Conservation (phyloP, 176 grass and related monocot species). For the bread wheat (Triticum aestivum) region IWGSC_CS_RefSeq_v2.1 NC_057809.1:17361929-17362428, state of each 20-base stretch:
- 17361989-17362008: neutral
- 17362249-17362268: neutral
- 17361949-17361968: neutral
- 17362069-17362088: neutral
- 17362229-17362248: no score
- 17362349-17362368: neutral
- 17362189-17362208: no score
- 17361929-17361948: no score
- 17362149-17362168: no score
- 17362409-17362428: neutral
- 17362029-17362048: constrained; percentile 12
- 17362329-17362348: neutral
- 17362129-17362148: neutral
- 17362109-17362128: neutral
- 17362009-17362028: neutral
- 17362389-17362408: neutral
- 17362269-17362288: neutral
- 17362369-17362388: neutral
- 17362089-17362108: neutral
- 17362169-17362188: neutral
- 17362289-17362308: no score
- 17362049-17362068: neutral
- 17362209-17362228: no score
- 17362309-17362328: neutral
- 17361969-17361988: neutral